Percentiles rank a stretch among this genome's conserved stretches.
These are phyloP conservation scores for Vitellaria paradoxa DNA, from an alignment of 179 eudicot species.

Conservation along the genomic window DNA sequence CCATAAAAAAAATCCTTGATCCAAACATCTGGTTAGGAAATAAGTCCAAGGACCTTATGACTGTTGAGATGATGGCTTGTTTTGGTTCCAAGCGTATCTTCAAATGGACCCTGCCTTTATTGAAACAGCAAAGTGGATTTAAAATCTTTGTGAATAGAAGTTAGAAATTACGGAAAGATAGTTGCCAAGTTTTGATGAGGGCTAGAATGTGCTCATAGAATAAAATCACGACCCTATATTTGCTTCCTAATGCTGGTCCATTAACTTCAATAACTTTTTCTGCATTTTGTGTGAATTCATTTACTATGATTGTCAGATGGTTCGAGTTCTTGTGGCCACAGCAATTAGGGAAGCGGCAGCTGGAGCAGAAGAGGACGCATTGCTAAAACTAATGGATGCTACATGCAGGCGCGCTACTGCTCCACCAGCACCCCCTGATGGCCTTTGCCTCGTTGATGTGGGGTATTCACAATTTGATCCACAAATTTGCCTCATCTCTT, in stretches of 20 bases:
- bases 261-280: neutral
- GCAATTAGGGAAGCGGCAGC: constrained; percentile 90
- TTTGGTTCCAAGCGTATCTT: neutral
- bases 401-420: constrained; percentile 94
- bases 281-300: neutral
- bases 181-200: neutral
- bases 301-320: constrained; percentile 52
- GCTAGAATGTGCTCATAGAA: neutral
- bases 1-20: too few relatives aligned
- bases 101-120: neutral
- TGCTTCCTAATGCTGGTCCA: neutral
- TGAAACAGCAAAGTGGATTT: neutral
- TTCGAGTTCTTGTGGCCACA: constrained; percentile 89
- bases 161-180: neutral
- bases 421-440: constrained; percentile 96
- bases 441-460: constrained; percentile 90
- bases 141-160: neutral
- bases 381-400: constrained; percentile 77
- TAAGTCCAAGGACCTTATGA: neutral
- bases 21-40: neutral
- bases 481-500: constrained; percentile 44
- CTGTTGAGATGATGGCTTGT: neutral
- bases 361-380: constrained; percentile 75
- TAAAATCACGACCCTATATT: neutral
- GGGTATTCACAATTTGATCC: constrained; percentile 71